Base-by-base conservation (phyloP, 2,329 filamentous ascomycete genomes). In the Tolypocladium cylindrosporum region DNA sequence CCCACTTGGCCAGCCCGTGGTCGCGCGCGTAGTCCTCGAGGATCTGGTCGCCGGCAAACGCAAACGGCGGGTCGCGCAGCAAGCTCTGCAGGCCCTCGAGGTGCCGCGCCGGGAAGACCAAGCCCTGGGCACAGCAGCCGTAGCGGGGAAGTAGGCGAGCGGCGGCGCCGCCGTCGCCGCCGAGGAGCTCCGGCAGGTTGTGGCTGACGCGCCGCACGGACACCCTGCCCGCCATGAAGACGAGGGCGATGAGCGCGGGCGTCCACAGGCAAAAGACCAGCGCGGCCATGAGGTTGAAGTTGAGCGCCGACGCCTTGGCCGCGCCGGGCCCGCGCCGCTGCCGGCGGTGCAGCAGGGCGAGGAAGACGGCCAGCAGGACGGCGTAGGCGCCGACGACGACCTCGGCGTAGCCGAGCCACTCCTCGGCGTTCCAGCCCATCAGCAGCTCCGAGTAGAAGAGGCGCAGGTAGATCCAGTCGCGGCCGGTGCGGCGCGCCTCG, bases 381-480 rank as follows among this genome's bases (percentile, higher is more conserved):
- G 63, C 60, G 54, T 73, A 73, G 16, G 65, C 60, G 24, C 66
- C 5, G 1, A 66, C 61, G 19, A 72, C 66, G 8, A 62, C 61
- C 52, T 63, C 57, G 2, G 64, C 36, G 45, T 74, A 73, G 40
- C 58, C 61, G 2, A 65, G 63, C 61, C 67, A 67, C 59, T 73
- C 69, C 58, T 74, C 71, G 16, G 63, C 64, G 57, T 74, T 74
- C 72, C 72, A 74, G 6, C 71, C 71, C 65, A 74, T 70, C 14
- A 71, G 65, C 1, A 69, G 61, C 58, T 74, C 72, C 5, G 71
- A 72, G 60, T 74, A 74, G 61, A 74, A 74, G 36, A 74, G 61
- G 1, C 72, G 69, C 2, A 74, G 61, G 57, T 74, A 74, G 40
- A 73, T 58, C 71, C 71, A 73, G 57, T 69, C 66, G 19, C 51